These are phyloP conservation scores for Collybia mongolica DNA, from an alignment of 768 basidiomycete species.

Conservation along the genomic window DNA sequence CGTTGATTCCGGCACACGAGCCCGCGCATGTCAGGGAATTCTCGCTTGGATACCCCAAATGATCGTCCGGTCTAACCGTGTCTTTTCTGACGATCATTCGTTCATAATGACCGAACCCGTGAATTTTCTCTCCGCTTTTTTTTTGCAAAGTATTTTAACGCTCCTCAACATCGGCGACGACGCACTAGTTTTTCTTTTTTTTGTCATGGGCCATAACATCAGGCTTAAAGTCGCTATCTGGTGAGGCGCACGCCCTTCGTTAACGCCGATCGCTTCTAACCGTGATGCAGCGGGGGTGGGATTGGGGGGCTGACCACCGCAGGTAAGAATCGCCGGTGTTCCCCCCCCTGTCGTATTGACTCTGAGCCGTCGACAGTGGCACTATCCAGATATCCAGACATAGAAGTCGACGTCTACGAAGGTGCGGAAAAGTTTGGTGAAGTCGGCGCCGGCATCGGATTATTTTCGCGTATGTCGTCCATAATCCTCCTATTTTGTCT, in stretches of 20 bases:
- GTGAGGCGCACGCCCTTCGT: constrained; percentile 23
- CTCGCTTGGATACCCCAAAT: constrained; percentile 35
- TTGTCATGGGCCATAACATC: constrained; percentile 25
- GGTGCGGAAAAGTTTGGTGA: constrained; percentile 47
- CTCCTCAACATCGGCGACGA: constrained; percentile 9
- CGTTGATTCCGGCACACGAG: constrained; percentile 21
- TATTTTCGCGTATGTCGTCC: constrained; percentile 46
- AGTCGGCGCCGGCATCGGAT: constrained; percentile 59
- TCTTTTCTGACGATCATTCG: constrained; percentile 24
- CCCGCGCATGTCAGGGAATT: constrained; percentile 38
- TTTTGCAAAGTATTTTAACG: constrained; percentile 9
- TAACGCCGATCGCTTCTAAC: background rate
- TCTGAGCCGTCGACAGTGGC: constrained; percentile 25
- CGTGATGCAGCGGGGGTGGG: background rate
- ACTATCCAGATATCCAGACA: constrained; percentile 47
- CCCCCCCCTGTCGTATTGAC: too few relatives aligned
- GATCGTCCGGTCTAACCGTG: constrained; percentile 47
- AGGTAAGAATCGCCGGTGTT: background rate
- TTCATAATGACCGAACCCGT: constrained; percentile 34
- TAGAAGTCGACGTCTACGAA: constrained; percentile 59
- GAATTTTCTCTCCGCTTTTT: constrained; percentile 11
- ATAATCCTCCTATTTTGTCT: background rate
- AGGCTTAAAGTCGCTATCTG: constrained; percentile 55
- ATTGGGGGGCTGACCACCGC: constrained; percentile 1
- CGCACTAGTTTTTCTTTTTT: constrained; percentile 2